phyloP scores from a whole-genome alignment of 352 stramenopile species.

The Globisporangium uncinulatum region DNA sequence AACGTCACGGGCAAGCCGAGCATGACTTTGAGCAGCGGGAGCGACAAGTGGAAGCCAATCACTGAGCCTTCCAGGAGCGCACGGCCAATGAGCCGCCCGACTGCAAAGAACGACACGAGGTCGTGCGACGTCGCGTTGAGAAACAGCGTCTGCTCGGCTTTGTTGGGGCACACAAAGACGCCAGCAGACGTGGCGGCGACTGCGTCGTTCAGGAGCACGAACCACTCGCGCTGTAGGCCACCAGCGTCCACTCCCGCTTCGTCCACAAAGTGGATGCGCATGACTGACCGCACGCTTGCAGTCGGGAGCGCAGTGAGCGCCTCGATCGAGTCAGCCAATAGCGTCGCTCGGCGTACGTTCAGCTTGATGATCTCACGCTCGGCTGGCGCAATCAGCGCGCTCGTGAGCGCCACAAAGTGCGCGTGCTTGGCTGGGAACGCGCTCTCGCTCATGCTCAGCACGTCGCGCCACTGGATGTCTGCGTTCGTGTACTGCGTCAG shows the following conservation, averaged over 20 bases:
- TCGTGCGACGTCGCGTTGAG: conserved; percentile 25
- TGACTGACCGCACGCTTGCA: conserved; percentile 56
- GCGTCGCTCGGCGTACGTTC: conserved; percentile 51
- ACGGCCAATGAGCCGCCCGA: conserved; percentile 29
- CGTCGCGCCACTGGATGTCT: too few relatives aligned
- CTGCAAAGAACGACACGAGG: conserved; percentile 36
- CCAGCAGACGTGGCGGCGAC: conserved; percentile 20
- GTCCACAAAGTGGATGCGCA: conserved; percentile 86
- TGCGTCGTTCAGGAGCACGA: conserved; percentile 39
- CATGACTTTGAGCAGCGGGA: conserved; percentile 93
- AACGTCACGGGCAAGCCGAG: conserved; percentile 93
- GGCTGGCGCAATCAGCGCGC: conserved; percentile 55
- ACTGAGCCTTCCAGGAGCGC: conserved; percentile 76
- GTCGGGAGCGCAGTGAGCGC: conserved; percentile 52
- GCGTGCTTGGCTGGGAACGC: conserved; percentile 3
- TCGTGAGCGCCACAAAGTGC: conserved; percentile 16
- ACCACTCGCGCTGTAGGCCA: conserved; percentile 92
- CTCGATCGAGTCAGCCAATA: conserved; percentile 70
- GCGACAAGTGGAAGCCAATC: conserved; percentile 86
- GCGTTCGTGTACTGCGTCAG: too few relatives aligned
- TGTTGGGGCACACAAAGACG: conserved; percentile 29
- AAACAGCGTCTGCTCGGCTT: conserved; percentile 32
- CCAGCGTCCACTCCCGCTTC: conserved; percentile 84
- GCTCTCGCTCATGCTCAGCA: not conserved
- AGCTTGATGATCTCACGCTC: conserved; percentile 46